Percentiles rank a stretch among this genome's conserved stretches.
phyloP scores from a whole-genome alignment of 306 rosid genomes.

The Trifolium dubium region DNA sequence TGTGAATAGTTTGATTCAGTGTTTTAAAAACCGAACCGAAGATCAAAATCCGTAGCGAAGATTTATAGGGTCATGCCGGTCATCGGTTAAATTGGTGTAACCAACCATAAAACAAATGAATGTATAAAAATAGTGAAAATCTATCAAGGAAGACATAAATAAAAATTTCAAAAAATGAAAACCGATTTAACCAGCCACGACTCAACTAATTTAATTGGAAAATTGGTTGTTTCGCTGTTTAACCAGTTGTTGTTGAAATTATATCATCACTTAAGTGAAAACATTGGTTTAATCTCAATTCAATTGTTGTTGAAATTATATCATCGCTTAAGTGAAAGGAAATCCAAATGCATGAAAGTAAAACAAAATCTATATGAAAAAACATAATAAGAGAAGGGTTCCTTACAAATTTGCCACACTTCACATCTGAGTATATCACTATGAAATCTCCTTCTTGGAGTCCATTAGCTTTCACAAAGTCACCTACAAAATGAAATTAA shows the following conservation, averaged over 20 bases:
- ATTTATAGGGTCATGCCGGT: too few relatives aligned
- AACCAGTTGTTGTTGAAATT: neutral
- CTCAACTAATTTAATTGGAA: too few relatives aligned
- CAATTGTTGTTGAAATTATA: neutral
- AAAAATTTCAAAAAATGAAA: neutral
- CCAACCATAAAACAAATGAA: neutral
- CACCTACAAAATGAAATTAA: conserved; percentile 56
- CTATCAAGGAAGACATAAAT: too few relatives aligned
- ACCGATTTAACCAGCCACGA: neutral
- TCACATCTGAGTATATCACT: conserved; percentile 88
- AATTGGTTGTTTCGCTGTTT: neutral
- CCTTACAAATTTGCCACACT: conserved; percentile 85
- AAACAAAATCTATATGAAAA: neutral
- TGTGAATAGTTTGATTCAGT: too few relatives aligned
- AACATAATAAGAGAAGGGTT: neutral
- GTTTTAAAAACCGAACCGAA: too few relatives aligned
- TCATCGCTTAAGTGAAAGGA: neutral
- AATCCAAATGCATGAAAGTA: too few relatives aligned
- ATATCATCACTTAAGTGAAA: too few relatives aligned
- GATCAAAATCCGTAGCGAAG: too few relatives aligned
- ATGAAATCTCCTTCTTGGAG: conserved; percentile 99
- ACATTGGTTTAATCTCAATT: neutral
- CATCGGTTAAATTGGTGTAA: neutral
- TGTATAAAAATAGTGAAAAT: too few relatives aligned
- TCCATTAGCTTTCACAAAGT: conserved; percentile 96